Evolutionary conservation across 2,329 filamentous ascomycete species (phyloP).

Genomic region (Neopestalotiopsis sp.): DNA sequence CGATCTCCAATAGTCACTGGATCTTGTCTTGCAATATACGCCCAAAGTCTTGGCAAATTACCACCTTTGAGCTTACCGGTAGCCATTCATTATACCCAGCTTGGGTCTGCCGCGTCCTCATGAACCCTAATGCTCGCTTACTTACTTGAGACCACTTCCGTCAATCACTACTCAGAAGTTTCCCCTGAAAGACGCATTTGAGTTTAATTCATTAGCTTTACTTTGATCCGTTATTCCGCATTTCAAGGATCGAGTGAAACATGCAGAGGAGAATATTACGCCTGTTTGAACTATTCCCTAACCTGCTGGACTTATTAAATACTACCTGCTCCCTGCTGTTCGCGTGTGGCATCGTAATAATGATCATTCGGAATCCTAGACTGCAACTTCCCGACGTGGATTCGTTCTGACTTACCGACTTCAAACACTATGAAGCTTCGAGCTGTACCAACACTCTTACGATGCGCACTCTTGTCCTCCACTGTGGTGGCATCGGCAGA

Average conservation of each 20-base stretch:
- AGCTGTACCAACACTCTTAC: not conserved
- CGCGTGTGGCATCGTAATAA: not conserved
- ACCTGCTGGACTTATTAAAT: not conserved
- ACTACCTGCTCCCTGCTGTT: not conserved
- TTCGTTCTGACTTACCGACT: not conserved
- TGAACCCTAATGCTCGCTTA: not conserved
- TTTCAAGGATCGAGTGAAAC: not conserved
- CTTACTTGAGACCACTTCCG: not conserved
- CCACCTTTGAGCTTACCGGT: not conserved
- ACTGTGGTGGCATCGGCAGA: not conserved
- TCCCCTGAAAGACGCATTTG: not conserved
- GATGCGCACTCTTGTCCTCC: not conserved
- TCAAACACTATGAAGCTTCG: not conserved
- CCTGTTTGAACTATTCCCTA: not conserved
- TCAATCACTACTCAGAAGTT: not conserved
- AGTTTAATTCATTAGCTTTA: not conserved
- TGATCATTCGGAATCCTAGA: not conserved
- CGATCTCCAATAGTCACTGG: not conserved
- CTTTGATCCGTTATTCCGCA: not conserved
- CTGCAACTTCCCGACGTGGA: not conserved
- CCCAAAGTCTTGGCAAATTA: conserved; percentile 3
- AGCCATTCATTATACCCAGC: not conserved
- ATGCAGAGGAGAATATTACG: not conserved
- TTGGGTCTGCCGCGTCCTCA: not conserved
- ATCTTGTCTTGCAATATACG: not conserved